Conservation (phyloP, 305 asterid species). For the Coffea humblotiana region DNA sequence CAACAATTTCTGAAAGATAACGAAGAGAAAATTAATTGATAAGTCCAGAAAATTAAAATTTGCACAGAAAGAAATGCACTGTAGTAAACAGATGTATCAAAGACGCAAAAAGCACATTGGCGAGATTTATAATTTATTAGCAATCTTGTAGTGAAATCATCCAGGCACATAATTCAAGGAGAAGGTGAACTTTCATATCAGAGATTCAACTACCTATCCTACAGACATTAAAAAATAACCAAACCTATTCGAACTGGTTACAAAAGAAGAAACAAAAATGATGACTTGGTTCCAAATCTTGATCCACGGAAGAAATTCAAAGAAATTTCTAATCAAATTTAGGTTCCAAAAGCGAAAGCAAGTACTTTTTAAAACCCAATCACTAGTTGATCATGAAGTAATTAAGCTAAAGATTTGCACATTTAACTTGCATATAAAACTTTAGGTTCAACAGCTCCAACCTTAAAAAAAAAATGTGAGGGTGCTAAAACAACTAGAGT, state of each 20-base stretch:
- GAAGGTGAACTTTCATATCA: too few relatives aligned
- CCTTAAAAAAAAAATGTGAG: not conserved
- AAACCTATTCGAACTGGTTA: not conserved
- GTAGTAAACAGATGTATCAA: not conserved
- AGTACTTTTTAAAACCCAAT: not conserved
- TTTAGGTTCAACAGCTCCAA: too few relatives aligned
- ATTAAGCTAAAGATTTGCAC: not conserved
- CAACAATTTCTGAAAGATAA: constrained; percentile 6
- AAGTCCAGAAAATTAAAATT: not conserved
- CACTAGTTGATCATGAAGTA: not conserved
- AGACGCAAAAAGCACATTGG: too few relatives aligned
- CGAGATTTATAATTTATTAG: too few relatives aligned
- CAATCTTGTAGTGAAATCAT: not conserved
- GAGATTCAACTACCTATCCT: not conserved
- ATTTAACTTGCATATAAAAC: not conserved
- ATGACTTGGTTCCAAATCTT: not conserved
- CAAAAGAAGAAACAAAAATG: too few relatives aligned
- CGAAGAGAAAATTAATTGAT: not conserved
- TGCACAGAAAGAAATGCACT: not conserved
- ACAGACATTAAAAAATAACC: not conserved
- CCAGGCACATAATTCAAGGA: not conserved
- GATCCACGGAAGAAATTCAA: not conserved
- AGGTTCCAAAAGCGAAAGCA: not conserved
- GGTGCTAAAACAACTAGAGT: not conserved
- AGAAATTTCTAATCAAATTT: not conserved